Base-by-base conservation (phyloP, 768 basidiomycete genomes). In the Leccinellum rugosiceps region DNA sequence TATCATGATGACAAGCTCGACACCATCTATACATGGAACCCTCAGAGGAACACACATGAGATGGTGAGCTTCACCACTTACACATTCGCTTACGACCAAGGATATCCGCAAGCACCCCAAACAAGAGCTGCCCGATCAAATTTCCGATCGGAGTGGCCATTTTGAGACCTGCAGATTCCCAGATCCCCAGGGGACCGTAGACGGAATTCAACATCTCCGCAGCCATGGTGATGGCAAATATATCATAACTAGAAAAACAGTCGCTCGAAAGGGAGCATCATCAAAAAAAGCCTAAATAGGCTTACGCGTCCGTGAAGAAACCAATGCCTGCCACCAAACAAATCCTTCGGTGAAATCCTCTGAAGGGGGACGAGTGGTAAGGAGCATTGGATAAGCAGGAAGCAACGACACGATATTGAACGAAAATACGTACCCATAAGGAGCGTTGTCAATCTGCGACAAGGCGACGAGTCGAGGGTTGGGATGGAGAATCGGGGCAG, bases 221-320 rank as follows among this genome's bases (percentile, higher is more conserved):
- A 0, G 85, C 90, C 52, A 94, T 88, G 71, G 84, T 90, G 72
- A 94, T 94, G 23, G 90, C 87, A 66, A 94, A 95, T 58, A 94
- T 85, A 62, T 92, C 90, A 63, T 90, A 90, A 13, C 66, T 68
- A 52, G 47, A 25, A 30, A 21, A 21, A 31, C 53, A 28, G 26
- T 43, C 3, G 1, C 14, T 15, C 8, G 21, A 55, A 15, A 14
- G 11, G 41, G 47, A 13, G 11, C 10, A 26, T 8, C 17, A 15
- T n/a, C 21, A 14, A 35, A 11, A n/a, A 9, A 21, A 11, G 34
- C 19, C 25, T 9, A 52, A 35, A 14, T 48, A 17, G 2, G 75
- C 80, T 63, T 65, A 84, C 81, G 85, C 83, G 75, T 90, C 91
- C 35, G 92, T 91, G 79, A 92, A 94, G 81, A 94, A 94, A 30